These are phyloP conservation scores for Stachybotrys echinatus DNA, from an alignment of 2,329 filamentous ascomycete species.

Conservation along the genomic window DNA sequence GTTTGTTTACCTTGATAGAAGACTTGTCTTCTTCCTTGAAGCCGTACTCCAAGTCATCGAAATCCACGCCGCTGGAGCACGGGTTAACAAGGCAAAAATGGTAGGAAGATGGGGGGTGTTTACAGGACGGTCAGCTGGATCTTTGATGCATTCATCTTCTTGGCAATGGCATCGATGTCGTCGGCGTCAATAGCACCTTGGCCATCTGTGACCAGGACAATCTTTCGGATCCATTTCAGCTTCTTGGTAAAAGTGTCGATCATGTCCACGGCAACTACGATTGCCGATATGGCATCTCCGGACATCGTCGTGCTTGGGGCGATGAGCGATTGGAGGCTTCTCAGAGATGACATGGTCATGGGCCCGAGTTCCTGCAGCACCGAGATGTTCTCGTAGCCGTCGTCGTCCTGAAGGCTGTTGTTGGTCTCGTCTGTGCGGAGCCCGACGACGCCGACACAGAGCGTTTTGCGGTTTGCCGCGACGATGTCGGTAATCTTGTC, in stretches of 20 bases:
- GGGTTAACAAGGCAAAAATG: constrained; percentile 5
- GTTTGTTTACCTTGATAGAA: constrained; percentile 54
- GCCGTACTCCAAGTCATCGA: constrained; percentile 85
- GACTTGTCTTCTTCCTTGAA: constrained; percentile 89
- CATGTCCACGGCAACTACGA: constrained; percentile 83
- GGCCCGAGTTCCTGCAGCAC: constrained; percentile 65
- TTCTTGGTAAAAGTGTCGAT: constrained; percentile 75
- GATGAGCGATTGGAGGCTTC: constrained; percentile 57
- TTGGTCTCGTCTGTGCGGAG: constrained; percentile 73
- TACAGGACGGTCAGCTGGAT: constrained; percentile 79
- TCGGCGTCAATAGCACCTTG: constrained; percentile 67
- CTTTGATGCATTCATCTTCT: constrained; percentile 67
- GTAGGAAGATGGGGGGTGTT: constrained; percentile 28
- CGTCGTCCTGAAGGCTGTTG: constrained; percentile 62
- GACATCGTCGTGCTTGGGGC: constrained; percentile 60
- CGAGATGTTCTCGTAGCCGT: constrained; percentile 76
- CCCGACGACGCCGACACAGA: constrained; percentile 74
- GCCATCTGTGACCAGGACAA: constrained; percentile 83
- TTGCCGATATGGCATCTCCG: constrained; percentile 83
- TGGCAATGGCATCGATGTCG: constrained; percentile 62
- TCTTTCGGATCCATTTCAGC: constrained; percentile 73
- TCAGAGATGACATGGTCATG: constrained; percentile 63
- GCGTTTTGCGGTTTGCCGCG: constrained; percentile 60
- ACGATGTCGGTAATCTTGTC: constrained; percentile 74
- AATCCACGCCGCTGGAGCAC: constrained; percentile 71